phyloP scores from a whole-genome alignment of 257 asterid genomes.

The Solanum bulbocastanum region DNA sequence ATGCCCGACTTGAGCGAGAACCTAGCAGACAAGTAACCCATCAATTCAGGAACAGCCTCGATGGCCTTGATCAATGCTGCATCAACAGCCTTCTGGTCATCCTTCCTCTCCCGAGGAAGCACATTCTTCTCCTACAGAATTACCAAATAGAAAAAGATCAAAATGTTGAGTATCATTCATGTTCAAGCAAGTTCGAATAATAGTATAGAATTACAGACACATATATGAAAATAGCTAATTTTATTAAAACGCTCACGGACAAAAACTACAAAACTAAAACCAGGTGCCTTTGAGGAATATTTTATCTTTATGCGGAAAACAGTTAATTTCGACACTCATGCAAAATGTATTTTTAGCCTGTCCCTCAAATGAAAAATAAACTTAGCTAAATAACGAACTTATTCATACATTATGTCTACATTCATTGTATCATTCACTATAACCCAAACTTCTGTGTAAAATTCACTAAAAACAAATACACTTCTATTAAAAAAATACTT shows the following conservation, averaged over 20 bases:
- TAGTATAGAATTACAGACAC: neutral
- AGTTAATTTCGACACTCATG: neutral
- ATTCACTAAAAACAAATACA: neutral
- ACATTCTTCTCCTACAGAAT: conserved; percentile 14
- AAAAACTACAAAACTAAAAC: neutral
- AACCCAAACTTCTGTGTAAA: neutral
- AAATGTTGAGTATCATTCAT: neutral
- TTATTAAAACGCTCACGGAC: neutral
- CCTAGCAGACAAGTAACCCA: conserved; percentile 11
- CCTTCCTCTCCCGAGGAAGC: conserved; percentile 6
- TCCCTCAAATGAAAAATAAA: neutral
- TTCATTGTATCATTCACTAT: neutral
- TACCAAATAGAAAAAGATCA: neutral
- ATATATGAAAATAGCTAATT: neutral
- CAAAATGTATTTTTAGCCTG: neutral
- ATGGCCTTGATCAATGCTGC: conserved; percentile 7
- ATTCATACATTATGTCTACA: neutral
- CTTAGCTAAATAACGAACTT: neutral
- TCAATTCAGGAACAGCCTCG: conserved; percentile 9
- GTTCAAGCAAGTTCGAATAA: neutral
- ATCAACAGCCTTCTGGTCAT: conserved; percentile 9
- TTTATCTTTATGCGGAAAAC: neutral
- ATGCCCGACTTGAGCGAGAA: conserved; percentile 14
- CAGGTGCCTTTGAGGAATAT: neutral
- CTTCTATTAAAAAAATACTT: neutral